Evolutionary conservation across 2,329 filamentous ascomycete species (phyloP).

Genomic region (Nakataea oryzae): DNA sequence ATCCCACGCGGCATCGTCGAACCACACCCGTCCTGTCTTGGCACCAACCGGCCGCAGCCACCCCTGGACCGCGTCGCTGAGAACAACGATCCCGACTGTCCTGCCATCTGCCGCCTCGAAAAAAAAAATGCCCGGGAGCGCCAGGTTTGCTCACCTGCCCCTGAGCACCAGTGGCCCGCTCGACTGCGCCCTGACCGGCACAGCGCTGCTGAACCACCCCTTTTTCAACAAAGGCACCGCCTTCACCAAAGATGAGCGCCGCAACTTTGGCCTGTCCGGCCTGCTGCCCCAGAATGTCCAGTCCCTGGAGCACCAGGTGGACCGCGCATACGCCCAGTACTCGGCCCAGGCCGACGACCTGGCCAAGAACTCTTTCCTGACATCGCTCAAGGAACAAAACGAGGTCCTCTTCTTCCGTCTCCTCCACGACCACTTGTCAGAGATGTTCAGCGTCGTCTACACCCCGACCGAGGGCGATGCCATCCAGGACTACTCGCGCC

Average conservation of each 20-base stretch:
- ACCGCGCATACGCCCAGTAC: slow-evolving; percentile 76
- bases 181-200: slow-evolving; percentile 38
- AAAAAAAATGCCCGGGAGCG: neutral
- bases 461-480: slow-evolving; percentile 86
- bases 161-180: slow-evolving; percentile 36
- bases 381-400: slow-evolving; percentile 77
- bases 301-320: slow-evolving; percentile 64
- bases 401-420: slow-evolving; percentile 73
- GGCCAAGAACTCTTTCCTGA: slow-evolving; percentile 82
- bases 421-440: slow-evolving; percentile 65
- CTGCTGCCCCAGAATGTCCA: slow-evolving; percentile 64
- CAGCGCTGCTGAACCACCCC: slow-evolving; percentile 50
- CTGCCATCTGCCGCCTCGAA: neutral
- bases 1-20: neutral
- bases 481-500: slow-evolving; percentile 69
- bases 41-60: neutral
- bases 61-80: neutral
- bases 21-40: neutral
- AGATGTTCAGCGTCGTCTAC: slow-evolving; percentile 88
- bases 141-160: slow-evolving; percentile 32
- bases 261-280: slow-evolving; percentile 59
- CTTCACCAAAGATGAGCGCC: slow-evolving; percentile 59
- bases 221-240: slow-evolving; percentile 79
- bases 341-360: slow-evolving; percentile 49
- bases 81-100: neutral